Percentiles rank a stretch among this genome's conserved stretches.
Conservation (phyloP, 2,329 filamentous ascomycete genomes). For the Arachnopeziza araneosa region DNA sequence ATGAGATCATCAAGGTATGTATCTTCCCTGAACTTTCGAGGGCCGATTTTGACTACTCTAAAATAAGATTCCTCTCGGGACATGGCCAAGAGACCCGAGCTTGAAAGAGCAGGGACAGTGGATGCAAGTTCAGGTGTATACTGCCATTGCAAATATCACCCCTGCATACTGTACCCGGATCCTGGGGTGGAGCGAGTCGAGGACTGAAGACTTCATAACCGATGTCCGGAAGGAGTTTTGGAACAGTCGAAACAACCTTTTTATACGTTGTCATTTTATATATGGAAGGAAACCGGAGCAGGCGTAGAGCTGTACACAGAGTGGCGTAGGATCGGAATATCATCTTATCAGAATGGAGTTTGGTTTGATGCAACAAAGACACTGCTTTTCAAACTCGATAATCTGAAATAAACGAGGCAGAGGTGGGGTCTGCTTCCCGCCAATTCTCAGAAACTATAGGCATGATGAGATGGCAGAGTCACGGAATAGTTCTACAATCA, state of each 20-base stretch:
- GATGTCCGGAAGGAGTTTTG: constrained; percentile 34
- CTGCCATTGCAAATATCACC: constrained; percentile 20
- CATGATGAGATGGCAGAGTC: too few relatives aligned
- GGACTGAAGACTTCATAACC: constrained; percentile 34
- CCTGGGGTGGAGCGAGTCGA: constrained; percentile 33
- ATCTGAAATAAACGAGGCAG: too few relatives aligned
- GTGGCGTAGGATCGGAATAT: too few relatives aligned
- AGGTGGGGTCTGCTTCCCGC: too few relatives aligned
- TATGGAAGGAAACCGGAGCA: neutral
- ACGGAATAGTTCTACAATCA: too few relatives aligned
- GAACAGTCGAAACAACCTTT: constrained; percentile 31
- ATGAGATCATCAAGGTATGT: neutral
- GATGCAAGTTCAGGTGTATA: constrained; percentile 18
- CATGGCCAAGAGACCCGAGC: constrained; percentile 45
- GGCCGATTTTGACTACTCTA: too few relatives aligned
- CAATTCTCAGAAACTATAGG: too few relatives aligned
- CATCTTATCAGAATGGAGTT: neutral
- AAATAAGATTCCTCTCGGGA: neutral
- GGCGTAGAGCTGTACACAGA: too few relatives aligned
- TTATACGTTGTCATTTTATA: constrained; percentile 23
- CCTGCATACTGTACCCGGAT: constrained; percentile 34
- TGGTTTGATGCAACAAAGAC: too few relatives aligned
- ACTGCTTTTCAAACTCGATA: neutral
- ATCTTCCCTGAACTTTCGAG: neutral
- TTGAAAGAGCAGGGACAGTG: constrained; percentile 44